phyloP scores from a whole-genome alignment of 495 filamentous ascomycete species.

The Astrothelium subdiscretum region DNA sequence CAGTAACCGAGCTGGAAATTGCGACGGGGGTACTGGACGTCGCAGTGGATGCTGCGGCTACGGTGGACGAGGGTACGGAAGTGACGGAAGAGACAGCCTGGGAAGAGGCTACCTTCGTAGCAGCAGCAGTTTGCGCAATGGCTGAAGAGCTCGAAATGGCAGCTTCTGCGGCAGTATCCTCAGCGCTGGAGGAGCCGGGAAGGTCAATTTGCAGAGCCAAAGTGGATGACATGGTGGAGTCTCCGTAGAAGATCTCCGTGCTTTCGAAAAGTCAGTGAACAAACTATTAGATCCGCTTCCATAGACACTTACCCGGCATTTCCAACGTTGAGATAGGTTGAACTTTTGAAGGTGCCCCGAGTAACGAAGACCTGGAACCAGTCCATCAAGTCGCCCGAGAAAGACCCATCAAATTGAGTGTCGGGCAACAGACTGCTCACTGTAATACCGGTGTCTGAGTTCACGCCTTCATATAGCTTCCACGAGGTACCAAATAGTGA shows the following conservation, averaged over 20 bases:
- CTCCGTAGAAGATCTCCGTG: constrained; percentile 30
- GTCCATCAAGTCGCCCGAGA: constrained; percentile 30
- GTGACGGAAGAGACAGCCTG: not conserved
- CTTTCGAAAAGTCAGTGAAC: constrained; percentile 6
- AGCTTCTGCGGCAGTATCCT: not conserved
- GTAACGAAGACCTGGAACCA: constrained; percentile 28
- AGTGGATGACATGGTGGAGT: constrained; percentile 23
- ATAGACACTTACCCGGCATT: constrained; percentile 27
- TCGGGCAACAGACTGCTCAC: constrained; percentile 28
- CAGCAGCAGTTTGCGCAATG: not conserved
- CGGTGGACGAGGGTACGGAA: not conserved
- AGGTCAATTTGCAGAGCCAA: constrained; percentile 25
- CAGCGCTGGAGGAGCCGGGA: not conserved
- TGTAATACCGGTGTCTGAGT: constrained; percentile 27
- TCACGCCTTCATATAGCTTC: constrained; percentile 29
- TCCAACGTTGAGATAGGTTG: constrained; percentile 28
- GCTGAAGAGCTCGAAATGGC: not conserved
- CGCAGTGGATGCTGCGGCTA: not conserved
- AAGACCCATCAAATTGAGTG: constrained; percentile 27
- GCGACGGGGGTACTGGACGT: not conserved
- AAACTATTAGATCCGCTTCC: not conserved
- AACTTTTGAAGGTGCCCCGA: constrained; percentile 19
- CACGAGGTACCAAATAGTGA: constrained; percentile 29
- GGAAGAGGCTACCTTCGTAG: not conserved
- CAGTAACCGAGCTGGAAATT: not conserved